These are phyloP conservation scores for Corylus americana DNA, from an alignment of 306 rosid species.

Conservation along the genomic window DNA sequence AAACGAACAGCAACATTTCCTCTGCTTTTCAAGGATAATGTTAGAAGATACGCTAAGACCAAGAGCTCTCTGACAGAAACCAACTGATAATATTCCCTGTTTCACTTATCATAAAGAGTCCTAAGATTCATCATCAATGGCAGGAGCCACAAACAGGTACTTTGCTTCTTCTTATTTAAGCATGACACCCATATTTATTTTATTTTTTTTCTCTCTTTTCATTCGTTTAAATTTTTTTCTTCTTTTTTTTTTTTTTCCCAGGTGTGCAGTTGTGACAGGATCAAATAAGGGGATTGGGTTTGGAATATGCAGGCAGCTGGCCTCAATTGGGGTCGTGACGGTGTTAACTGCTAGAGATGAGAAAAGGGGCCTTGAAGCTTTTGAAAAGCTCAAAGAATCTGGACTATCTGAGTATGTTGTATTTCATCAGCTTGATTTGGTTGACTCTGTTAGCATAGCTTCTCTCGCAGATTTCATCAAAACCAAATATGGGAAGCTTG, in stretches of 20 bases:
- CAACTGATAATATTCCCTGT: neutral
- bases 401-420: neutral
- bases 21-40: no score
- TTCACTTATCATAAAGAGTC: neutral
- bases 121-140: constrained; percentile 16
- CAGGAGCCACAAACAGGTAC: constrained; percentile 24
- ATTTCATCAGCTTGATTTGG: constrained; percentile 5
- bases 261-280: constrained; percentile 6
- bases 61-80: neutral
- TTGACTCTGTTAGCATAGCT: neutral
- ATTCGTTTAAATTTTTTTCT: neutral
- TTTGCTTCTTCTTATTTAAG: neutral
- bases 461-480: constrained; percentile 1
- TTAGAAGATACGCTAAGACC: no score
- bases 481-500: neutral
- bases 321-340: neutral
- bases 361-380: neutral
- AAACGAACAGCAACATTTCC: no score
- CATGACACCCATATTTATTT: neutral
- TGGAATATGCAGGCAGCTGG: neutral
- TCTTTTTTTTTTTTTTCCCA: neutral
- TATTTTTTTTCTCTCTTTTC: neutral
- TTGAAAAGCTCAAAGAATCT: neutral
- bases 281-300: neutral
- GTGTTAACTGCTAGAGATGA: constrained; percentile 12